phyloP scores from a whole-genome alignment of 139 green algal species.

The Closterium sp. region DNA sequence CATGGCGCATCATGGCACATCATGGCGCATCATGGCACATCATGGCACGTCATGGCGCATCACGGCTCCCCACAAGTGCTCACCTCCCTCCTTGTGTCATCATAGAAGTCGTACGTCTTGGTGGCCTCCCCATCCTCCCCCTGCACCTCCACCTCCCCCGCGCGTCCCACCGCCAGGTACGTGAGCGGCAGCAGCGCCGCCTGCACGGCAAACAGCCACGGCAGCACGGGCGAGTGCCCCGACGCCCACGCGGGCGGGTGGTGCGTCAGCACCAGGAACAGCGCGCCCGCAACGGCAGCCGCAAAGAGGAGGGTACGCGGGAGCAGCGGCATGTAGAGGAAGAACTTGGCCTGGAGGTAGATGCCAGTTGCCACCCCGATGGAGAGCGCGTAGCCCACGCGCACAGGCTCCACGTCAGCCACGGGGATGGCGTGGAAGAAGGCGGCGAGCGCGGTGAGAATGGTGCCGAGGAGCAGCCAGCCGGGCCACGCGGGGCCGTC shows the following conservation, averaged over 20 bases:
- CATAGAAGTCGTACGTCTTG: constrained; percentile 14
- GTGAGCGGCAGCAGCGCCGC: constrained; percentile 56
- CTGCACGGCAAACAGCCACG: constrained; percentile 63
- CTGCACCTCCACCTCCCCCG: neutral
- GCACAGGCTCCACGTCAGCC: constrained; percentile 16
- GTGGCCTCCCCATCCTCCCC: neutral
- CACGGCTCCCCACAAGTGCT: too few relatives aligned
- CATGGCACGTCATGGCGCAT: too few relatives aligned
- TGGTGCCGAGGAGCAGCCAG: constrained; percentile 79
- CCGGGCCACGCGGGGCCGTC: constrained; percentile 68
- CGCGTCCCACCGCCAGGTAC: constrained; percentile 11
- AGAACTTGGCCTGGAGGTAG: constrained; percentile 87
- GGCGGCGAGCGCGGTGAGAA: constrained; percentile 54
- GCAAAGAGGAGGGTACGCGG: constrained; percentile 67
- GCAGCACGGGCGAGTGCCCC: constrained; percentile 51
- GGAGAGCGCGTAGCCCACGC: constrained; percentile 21
- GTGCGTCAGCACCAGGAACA: constrained; percentile 75
- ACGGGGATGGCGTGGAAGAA: constrained; percentile 47
- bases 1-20: too few relatives aligned
- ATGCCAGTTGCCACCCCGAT: constrained; percentile 58
- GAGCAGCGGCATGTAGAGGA: constrained; percentile 67
- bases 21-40: too few relatives aligned
- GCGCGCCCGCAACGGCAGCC: constrained; percentile 59
- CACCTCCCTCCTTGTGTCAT: neutral
- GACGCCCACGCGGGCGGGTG: constrained; percentile 53